Base-by-base conservation (phyloP, 2,329 filamentous ascomycete genomes). In the Alternaria novae-zelandiae region DNA sequence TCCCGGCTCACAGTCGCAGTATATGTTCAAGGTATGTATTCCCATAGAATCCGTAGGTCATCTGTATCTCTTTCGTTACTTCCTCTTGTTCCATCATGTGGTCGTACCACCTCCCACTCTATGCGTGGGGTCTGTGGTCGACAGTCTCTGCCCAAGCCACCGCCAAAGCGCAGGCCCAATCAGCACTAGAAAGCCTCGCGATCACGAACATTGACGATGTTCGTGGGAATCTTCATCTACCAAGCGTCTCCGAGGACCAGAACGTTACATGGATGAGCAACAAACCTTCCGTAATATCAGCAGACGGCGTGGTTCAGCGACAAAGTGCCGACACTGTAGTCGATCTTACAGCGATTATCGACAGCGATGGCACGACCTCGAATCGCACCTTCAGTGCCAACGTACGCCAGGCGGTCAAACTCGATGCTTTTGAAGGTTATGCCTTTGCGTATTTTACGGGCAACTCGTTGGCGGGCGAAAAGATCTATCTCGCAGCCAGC, bases 391-490 rank as follows among this genome's bases (percentile, higher is more conserved):
- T 82, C 30, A 75, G 69, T 13, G 79, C 80, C 20, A 78, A 74
- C 4, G 78, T 83, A 15, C 73, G 73, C 17, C 72, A 71, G n/a
- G 76, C 78, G 4, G 72, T 69, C 2, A 63, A 72, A 2, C 64
- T 79, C 0, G 81, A 77, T 0, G 68, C 75, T 0, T 78, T 80
- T 43, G 80, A 83, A 47, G 85, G 82, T 6, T 87, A 87, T 63
- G 82, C 82, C 0, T 86, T 87, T 62, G 80, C 82, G 0, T 87
- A 86, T 68, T 87, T 87, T 67, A 86, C 83, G 0, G 82, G 80
- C 9, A 82, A 81, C 70, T 75, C 78, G 2, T 62, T 70, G 13
- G 75, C 76, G 0, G 85, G 85, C 21, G 85, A 87, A 62, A 85
- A 86, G 57, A 86, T 87, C 53, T 86, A 81, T 67, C 80, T 87